phyloP scores from a whole-genome alignment of 306 rosid species.

The Herpetospermum pedunculosum region DNA sequence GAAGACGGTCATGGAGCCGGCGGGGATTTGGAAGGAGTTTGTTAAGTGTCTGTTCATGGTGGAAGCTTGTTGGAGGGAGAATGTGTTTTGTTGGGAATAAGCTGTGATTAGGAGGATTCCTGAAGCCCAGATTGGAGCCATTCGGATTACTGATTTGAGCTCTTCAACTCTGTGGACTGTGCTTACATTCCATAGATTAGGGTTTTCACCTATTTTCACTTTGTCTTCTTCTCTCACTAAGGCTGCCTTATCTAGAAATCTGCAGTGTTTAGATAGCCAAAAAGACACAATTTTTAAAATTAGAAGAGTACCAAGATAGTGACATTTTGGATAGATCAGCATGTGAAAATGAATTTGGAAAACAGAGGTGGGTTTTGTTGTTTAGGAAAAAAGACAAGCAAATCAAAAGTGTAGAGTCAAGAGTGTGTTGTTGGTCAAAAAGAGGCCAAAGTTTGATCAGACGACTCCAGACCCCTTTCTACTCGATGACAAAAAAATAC shows the following conservation, averaged over 20 bases:
- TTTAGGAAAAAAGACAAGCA: background rate
- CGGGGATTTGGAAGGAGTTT: constrained; percentile 63
- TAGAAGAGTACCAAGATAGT: too few species aligned
- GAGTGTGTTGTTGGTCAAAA: background rate
- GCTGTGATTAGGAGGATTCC: constrained; percentile 88
- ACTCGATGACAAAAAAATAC: background rate
- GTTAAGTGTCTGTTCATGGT: constrained; percentile 67
- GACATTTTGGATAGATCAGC: background rate
- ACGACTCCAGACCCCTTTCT: background rate
- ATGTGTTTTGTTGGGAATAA: constrained; percentile 76
- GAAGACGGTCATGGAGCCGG: constrained; percentile 88
- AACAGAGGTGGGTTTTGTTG: background rate
- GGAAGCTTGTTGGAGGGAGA: constrained; percentile 74
- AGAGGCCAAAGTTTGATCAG: background rate
- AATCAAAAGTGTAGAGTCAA: background rate
- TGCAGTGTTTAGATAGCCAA: constrained; percentile 17
- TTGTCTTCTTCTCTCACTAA: constrained; percentile 43
- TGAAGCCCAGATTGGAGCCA: constrained; percentile 97
- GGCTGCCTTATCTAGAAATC: constrained; percentile 87
- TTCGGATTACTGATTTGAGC: constrained; percentile 61
- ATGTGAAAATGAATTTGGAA: background rate
- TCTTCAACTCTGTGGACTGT: constrained; percentile 90
- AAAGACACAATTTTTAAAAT: too few species aligned
- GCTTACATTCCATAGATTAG: constrained; percentile 65
- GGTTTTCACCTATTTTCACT: constrained; percentile 22